A percentile compares a stretch with the other conserved stretches of the same genome.
These are phyloP conservation scores for Colletotrichum musicola DNA, from an alignment of 2,329 filamentous ascomycete genomes.

Conservation along the genomic window DNA sequence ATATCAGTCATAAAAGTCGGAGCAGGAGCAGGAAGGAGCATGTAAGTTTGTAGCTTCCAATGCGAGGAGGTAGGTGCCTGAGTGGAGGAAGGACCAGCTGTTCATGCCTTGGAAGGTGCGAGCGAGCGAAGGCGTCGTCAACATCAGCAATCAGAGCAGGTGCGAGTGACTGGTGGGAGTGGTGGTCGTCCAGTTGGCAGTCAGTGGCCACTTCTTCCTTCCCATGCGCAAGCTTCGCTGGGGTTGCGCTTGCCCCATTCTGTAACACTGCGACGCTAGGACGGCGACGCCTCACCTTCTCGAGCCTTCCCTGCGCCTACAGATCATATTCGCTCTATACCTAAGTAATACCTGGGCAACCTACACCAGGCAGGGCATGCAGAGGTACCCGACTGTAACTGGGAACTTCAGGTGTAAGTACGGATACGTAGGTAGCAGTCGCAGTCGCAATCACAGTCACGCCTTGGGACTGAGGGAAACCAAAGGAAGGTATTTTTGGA, in stretches of 20 bases:
- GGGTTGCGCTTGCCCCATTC: slow-evolving; percentile 32
- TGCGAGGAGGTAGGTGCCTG: not conserved
- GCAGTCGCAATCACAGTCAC: not conserved
- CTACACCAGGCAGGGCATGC: too few relatives aligned
- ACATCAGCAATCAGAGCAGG: too few relatives aligned
- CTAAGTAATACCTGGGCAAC: too few relatives aligned
- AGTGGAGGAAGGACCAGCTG: not conserved
- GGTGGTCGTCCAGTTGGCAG: too few relatives aligned
- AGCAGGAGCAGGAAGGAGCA: too few relatives aligned
- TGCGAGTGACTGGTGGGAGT: too few relatives aligned
- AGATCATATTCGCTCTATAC: too few relatives aligned
- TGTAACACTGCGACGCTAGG: slow-evolving; percentile 37
- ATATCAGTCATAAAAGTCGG: too few relatives aligned
- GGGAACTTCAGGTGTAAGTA: too few relatives aligned
- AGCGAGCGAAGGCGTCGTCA: not conserved
- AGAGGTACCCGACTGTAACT: too few relatives aligned
- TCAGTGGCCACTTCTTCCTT: too few relatives aligned
- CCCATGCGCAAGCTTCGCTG: slow-evolving; percentile 5
- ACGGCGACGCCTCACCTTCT: slow-evolving; percentile 31
- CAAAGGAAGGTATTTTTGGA: slow-evolving; percentile 32
- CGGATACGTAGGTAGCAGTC: too few relatives aligned
- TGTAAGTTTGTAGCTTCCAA: not conserved
- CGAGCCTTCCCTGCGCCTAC: slow-evolving; percentile 16
- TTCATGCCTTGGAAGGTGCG: not conserved
- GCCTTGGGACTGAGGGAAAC: not conserved